Conservation (phyloP, 352 stramenopile species). For the Phytophthora colocasiae region DNA sequence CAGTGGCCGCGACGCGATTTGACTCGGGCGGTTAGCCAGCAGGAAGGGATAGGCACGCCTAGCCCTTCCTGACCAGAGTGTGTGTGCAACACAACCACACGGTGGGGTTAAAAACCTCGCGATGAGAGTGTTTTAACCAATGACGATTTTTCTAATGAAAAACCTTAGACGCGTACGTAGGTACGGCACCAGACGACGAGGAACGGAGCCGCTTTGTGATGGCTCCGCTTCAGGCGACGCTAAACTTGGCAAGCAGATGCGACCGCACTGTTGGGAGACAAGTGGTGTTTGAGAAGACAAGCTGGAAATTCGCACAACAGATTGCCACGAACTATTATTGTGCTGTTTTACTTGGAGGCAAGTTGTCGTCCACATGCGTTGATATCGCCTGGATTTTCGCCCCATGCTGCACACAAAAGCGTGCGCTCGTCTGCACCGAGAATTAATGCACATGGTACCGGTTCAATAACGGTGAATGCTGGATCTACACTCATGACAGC, state of each 20-base stretch:
- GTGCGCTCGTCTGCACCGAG: constrained; percentile 16
- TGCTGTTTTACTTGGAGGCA: neutral
- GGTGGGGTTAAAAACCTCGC: neutral
- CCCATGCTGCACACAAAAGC: constrained; percentile 23
- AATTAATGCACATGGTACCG: neutral
- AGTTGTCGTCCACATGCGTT: neutral
- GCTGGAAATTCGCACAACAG: constrained; percentile 13
- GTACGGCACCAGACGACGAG: constrained; percentile 28
- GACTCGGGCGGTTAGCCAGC: constrained; percentile 30
- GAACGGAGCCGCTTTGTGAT: constrained; percentile 22
- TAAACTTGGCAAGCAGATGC: constrained; percentile 3
- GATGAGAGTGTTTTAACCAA: neutral
- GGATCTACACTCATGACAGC: constrained; percentile 1
- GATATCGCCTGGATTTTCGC: constrained; percentile 27
- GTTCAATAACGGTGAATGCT: neutral
- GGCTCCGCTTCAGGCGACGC: constrained; percentile 7
- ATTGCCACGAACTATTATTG: neutral
- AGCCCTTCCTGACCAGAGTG: constrained; percentile 17
- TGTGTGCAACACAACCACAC: constrained; percentile 33
- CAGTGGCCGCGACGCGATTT: constrained; percentile 30
- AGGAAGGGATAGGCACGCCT: constrained; percentile 31
- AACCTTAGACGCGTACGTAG: constrained; percentile 14
- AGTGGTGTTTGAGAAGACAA: constrained; percentile 17
- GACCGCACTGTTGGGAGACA: constrained; percentile 5
- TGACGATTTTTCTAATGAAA: neutral